These are phyloP conservation scores for Phtheirospermum japonicum DNA, from an alignment of 257 asterid genomes.

Conservation along the genomic window DNA sequence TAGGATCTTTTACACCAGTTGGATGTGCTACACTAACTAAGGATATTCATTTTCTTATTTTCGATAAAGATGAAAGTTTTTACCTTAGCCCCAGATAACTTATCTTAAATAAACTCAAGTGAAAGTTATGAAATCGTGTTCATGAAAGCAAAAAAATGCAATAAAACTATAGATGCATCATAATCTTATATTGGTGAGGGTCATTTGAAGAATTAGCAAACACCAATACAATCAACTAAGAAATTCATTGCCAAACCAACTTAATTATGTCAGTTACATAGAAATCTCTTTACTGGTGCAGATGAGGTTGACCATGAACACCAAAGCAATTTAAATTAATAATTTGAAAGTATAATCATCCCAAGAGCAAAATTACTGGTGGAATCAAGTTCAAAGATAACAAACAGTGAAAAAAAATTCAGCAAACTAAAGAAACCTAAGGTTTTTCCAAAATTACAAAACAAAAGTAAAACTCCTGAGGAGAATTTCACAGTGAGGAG, in stretches of 20 bases:
- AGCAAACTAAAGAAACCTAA: not conserved
- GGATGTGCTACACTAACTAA: constrained; percentile 41
- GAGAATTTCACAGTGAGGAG: no score
- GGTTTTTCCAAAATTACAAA: not conserved
- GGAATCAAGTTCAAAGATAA: not conserved
- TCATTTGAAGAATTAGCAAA: not conserved
- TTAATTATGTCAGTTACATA: not conserved
- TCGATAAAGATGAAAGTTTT: constrained; percentile 7
- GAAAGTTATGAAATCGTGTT: not conserved
- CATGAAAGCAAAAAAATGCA: not conserved
- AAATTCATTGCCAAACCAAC: no score
- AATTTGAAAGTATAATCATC: not conserved
- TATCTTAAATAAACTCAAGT: constrained; percentile 37
- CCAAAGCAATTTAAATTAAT: no score
- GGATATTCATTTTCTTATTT: constrained; percentile 32
- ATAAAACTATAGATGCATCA: not conserved
- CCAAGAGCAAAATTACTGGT: not conserved
- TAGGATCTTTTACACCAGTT: constrained; percentile 43
- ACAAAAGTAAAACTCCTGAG: not conserved
- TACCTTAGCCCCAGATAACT: constrained; percentile 13
- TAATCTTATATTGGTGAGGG: not conserved
- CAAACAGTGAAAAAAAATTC: not conserved
- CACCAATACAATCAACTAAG: not conserved
- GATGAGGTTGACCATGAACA: no score
- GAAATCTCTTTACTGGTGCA: no score